phyloP scores from a whole-genome alignment of 805 yeast species.

The Candida anglica region DNA sequence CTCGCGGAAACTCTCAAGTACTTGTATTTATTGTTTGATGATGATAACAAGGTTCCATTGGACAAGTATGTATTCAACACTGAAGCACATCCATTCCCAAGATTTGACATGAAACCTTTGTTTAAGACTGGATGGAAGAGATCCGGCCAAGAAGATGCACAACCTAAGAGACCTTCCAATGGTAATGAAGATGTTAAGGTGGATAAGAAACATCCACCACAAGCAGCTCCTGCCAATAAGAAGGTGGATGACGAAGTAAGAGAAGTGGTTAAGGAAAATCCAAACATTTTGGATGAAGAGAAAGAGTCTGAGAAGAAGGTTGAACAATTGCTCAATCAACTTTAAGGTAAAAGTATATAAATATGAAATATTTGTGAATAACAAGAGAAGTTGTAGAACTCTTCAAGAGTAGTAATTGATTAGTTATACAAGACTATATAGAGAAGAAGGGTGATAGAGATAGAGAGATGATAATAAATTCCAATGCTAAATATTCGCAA shows the following conservation, averaged over 20 bases:
- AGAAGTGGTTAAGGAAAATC: slow-evolving; percentile 33
- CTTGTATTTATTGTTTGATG: slow-evolving; percentile 73
- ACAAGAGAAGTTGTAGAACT: too few species aligned
- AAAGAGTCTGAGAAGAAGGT: slow-evolving; percentile 23
- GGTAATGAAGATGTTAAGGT: background rate
- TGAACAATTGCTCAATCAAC: background rate
- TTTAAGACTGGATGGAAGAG: slow-evolving; percentile 65
- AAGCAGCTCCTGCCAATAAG: slow-evolving; percentile 40
- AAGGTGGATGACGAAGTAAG: slow-evolving; percentile 28
- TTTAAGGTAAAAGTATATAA: too few species aligned
- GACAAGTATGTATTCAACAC: slow-evolving; percentile 78
- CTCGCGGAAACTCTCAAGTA: slow-evolving; percentile 89
- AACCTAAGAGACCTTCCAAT: background rate
- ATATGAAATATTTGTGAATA: too few species aligned
- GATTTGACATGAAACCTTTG: slow-evolving; percentile 45
- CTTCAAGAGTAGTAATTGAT: background rate
- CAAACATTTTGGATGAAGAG: slow-evolving; percentile 23
- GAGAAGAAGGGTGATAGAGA: background rate
- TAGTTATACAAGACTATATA: background rate
- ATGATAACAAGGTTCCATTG: slow-evolving; percentile 58
- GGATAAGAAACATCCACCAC: slow-evolving; percentile 27
- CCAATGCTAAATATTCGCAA: background rate
- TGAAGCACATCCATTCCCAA: slow-evolving; percentile 93
- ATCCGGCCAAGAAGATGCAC: slow-evolving; percentile 1
- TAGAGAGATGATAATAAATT: background rate